Conservation (phyloP, 225 moss, liverwort and hornwort species). For the Polytrichum commune region DNA sequence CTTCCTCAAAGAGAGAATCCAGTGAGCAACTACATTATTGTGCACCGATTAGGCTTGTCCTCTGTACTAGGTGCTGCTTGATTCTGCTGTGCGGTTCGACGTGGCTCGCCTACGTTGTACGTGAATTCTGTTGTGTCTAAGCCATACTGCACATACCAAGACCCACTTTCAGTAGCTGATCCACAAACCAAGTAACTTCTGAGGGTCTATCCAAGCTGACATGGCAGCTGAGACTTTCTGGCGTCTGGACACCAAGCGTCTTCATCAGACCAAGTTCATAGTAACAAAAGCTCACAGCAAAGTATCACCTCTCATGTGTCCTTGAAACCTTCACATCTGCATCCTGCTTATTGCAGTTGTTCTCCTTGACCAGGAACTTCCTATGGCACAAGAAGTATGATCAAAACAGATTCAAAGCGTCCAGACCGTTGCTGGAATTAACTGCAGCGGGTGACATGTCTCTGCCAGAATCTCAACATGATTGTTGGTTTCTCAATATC, state of each 20-base stretch:
- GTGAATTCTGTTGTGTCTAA: conserved; percentile 87
- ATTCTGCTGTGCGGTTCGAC: conserved; percentile 48
- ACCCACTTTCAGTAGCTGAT: not conserved
- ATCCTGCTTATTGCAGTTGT: conserved; percentile 38
- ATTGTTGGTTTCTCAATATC: not conserved
- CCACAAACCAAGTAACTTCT: too few species aligned
- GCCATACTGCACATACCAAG: conserved; percentile 68
- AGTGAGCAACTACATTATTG: conserved; percentile 62
- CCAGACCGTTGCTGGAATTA: not conserved
- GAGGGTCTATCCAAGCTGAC: not conserved
- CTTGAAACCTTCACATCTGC: conserved; percentile 36
- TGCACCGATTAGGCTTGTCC: conserved; percentile 71
- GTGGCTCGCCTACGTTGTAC: conserved; percentile 82
- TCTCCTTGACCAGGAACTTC: conserved; percentile 54
- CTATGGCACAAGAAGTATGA: conserved; percentile 58
- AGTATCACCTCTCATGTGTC: conserved; percentile 33
- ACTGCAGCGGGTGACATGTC: not conserved
- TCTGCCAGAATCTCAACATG: not conserved
- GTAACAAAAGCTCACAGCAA: conserved; percentile 12
- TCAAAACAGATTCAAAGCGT: conserved; percentile 23
- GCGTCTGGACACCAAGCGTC: conserved; percentile 18
- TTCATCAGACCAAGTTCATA: conserved; percentile 23
- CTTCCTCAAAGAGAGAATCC: conserved; percentile 1
- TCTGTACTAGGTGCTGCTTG: conserved; percentile 46
- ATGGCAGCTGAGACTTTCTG: conserved; percentile 9